Base-by-base conservation (phyloP, 2,329 filamentous ascomycete genomes). In the Pseudonectria buxi region DNA sequence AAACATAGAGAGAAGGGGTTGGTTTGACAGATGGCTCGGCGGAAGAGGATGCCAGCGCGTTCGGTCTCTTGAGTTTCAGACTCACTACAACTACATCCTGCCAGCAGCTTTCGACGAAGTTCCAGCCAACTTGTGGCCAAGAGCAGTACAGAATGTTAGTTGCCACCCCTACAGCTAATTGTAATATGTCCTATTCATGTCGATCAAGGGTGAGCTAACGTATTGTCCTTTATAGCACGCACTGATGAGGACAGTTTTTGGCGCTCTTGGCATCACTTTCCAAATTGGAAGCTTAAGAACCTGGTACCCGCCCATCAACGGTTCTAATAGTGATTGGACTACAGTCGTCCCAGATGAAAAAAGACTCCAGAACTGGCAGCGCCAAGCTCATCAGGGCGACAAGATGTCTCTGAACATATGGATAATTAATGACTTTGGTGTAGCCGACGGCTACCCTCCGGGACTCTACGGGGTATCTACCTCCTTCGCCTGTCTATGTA, bases 321-420 rank as follows among this genome's bases (percentile, higher is more conserved):
- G 38, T 5, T 15, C 22, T 4, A 40, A 37, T 18, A 36, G 30
- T 6, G 34, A 40, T 18, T 40, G 38, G 38, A 36, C 38, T 9
- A 40, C 22, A 18, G 25, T 40, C 6, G 37, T 18, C 5, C 33
- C 36, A 14, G 28, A 22, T 13, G 31, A 28, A 10, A 24, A 33
- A 4, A 16, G 35, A 9, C 28, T 40, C 3, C 10, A 40, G 10
- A 27, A 30, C 22, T 40, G 35, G 34, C 38, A 37, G 16, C 28
- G n/a, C 6, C 25, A 40, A 12, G 37, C 30, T 1, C 38, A 30
- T 10, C 28, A 25, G 3, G 34, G 38, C 14, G 24, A 40, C 18
- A 30, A 37, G 24, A 37, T 37, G 38, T 37, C 38, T 6, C 14
- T 40, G 14, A 40, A 40, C 7, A 28, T 40, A 3, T 40, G 38